These are phyloP conservation scores for Sherardia arvensis DNA, from an alignment of 257 asterid species.

Conservation along the genomic window DNA sequence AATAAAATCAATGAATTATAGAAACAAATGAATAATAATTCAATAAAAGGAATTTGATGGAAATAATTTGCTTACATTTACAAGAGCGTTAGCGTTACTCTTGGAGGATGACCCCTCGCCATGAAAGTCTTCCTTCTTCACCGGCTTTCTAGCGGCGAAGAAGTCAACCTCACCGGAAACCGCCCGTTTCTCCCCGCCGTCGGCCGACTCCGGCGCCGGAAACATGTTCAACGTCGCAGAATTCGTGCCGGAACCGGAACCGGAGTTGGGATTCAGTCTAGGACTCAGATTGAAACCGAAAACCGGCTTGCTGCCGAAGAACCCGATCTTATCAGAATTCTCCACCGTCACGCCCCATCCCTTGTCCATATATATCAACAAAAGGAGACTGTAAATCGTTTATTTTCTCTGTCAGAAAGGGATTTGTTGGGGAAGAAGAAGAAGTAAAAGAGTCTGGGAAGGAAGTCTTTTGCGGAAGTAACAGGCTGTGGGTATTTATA, in stretches of 20 bases:
- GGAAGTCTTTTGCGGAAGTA: constrained; percentile 45
- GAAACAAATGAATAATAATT: background rate
- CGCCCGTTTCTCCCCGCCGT: constrained; percentile 21
- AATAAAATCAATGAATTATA: background rate
- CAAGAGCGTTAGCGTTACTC: constrained; percentile 15
- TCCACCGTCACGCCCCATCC: constrained; percentile 76
- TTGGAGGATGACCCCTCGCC: constrained; percentile 8
- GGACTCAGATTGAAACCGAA: constrained; percentile 58
- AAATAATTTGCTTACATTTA: constrained; percentile 42
- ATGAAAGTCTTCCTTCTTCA: constrained; percentile 41
- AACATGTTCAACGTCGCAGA: constrained; percentile 7
- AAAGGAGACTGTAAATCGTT: background rate
- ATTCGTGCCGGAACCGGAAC: background rate
- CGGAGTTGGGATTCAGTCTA: constrained; percentile 22
- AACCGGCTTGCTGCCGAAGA: constrained; percentile 39
- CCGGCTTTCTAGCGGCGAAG: constrained; percentile 43
- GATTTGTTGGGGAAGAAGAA: background rate
- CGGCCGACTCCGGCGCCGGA: constrained; percentile 21
- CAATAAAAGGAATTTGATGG: background rate
- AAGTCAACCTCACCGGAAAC: constrained; percentile 64
- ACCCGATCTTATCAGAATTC: constrained; percentile 39
- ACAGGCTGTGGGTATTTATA: constrained; percentile 33
- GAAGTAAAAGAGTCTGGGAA: constrained; percentile 17
- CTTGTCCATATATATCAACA: constrained; percentile 51
- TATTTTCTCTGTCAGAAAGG: background rate